Evolutionary conservation across 140 eudicot species (phyloP).

Genomic region (Cichorium intybus): DNA sequence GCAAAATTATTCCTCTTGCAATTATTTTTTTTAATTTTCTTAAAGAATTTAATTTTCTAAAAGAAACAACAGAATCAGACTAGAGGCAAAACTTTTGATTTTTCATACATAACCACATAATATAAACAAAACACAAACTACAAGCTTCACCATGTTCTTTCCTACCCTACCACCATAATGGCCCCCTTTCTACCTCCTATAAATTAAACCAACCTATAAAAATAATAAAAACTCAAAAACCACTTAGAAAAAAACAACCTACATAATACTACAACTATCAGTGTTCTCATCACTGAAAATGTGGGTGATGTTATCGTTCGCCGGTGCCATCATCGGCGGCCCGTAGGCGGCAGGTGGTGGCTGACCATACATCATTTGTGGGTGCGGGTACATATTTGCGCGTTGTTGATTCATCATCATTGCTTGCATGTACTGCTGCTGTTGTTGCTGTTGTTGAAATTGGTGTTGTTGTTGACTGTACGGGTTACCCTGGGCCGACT

Average conservation of each 20-base stretch:
- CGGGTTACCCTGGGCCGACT: slow-evolving; percentile 55
- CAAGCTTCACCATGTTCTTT: slow-evolving; percentile 25
- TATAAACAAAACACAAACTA: slow-evolving; percentile 37
- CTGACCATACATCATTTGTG: slow-evolving; percentile 61
- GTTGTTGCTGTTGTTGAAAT: slow-evolving; percentile 34
- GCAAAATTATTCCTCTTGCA: neutral
- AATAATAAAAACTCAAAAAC: slow-evolving; percentile 16
- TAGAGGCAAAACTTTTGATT: slow-evolving; percentile 31
- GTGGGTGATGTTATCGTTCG: slow-evolving; percentile 47
- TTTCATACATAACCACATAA: slow-evolving; percentile 23
- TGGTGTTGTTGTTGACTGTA: slow-evolving; percentile 43
- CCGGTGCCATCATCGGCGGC: slow-evolving; percentile 53
- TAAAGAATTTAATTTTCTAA: neutral
- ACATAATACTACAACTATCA: slow-evolving; percentile 79
- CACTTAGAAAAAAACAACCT: slow-evolving; percentile 22
- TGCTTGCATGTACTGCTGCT: slow-evolving; percentile 71
- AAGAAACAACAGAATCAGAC: neutral
- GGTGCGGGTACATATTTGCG: slow-evolving; percentile 50
- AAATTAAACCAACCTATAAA: slow-evolving; percentile 16
- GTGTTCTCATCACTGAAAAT: slow-evolving; percentile 86
- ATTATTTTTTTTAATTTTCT: neutral
- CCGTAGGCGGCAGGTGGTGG: slow-evolving; percentile 48
- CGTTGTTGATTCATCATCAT: slow-evolving; percentile 89
- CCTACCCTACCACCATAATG: slow-evolving; percentile 25
- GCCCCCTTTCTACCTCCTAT: slow-evolving; percentile 30